These are phyloP conservation scores for Myrica gale DNA, from an alignment of 306 rosid genomes.

Conservation along the genomic window DNA sequence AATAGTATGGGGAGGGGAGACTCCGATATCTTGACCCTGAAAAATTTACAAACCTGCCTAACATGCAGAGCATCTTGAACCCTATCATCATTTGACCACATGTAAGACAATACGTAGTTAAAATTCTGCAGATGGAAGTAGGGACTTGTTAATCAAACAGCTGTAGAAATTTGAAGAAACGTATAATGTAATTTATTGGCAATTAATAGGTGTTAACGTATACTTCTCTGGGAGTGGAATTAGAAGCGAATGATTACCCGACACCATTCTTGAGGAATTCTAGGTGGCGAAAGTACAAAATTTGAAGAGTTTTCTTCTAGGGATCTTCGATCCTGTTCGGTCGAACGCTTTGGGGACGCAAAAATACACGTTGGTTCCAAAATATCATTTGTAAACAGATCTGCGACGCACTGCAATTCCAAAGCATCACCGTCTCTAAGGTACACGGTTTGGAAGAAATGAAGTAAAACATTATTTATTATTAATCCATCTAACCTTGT, in stretches of 20 bases:
- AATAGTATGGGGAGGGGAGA: neutral
- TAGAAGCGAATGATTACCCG: conserved; percentile 17
- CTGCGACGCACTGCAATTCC: conserved; percentile 15
- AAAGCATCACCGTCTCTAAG: neutral
- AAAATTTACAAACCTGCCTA: conserved; percentile 18
- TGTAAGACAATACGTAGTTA: conserved; percentile 22
- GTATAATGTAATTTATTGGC: neutral
- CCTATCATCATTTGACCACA: conserved; percentile 19
- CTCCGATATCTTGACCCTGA: neutral
- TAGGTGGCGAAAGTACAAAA: conserved; percentile 22
- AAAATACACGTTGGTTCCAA: conserved; percentile 21
- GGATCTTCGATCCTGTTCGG: conserved; percentile 2
- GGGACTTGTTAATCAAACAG: neutral
- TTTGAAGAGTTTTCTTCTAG: neutral
- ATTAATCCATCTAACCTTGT: conserved; percentile 1
- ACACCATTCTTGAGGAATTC: conserved; percentile 16
- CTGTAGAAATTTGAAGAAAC: neutral
- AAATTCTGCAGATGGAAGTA: conserved; percentile 14
- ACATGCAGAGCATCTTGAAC: conserved; percentile 33
- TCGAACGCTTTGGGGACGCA: conserved; percentile 14
- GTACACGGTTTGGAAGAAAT: neutral
- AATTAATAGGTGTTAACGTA: too few species aligned
- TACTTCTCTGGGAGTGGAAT: neutral
- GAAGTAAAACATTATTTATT: neutral
- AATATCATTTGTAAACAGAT: neutral